phyloP scores from a whole-genome alignment of 192 early-diverging fungal genomes.

The Coemansia sp. region DNA sequence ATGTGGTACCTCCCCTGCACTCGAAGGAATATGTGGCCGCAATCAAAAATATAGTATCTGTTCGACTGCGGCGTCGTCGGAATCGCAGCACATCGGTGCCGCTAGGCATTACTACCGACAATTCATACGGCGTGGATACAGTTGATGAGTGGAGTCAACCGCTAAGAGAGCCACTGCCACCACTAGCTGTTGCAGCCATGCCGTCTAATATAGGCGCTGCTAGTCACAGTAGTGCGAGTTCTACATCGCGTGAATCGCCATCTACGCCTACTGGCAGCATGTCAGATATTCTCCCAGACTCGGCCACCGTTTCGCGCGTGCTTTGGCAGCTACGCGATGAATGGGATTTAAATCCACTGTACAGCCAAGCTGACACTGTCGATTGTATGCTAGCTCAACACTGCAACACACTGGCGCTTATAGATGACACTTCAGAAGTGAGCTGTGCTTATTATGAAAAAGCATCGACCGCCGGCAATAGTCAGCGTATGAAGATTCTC shows the following conservation, averaged over 20 bases:
- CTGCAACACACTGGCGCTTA: not conserved
- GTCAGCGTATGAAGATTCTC: slow-evolving; percentile 65
- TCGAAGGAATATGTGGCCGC: slow-evolving; percentile 29
- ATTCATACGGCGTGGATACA: not conserved
- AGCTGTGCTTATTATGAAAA: slow-evolving; percentile 32
- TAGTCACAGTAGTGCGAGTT: slow-evolving; percentile 20
- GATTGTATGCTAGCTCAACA: not conserved
- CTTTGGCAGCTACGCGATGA: slow-evolving; percentile 53
- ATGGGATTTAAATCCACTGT: slow-evolving; percentile 49
- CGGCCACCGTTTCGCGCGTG: slow-evolving; percentile 27
- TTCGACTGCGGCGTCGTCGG: slow-evolving; percentile 23
- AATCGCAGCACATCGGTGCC: not conserved
- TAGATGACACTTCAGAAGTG: not conserved
- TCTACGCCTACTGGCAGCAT: slow-evolving; percentile 22
- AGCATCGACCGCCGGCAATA: slow-evolving; percentile 22
- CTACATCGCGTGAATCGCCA: slow-evolving; percentile 26
- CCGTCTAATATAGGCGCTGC: not conserved
- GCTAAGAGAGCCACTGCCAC: not conserved
- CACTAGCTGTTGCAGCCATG: not conserved
- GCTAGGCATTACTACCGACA: slow-evolving; percentile 10
- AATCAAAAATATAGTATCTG: slow-evolving; percentile 16
- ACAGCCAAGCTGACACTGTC: slow-evolving; percentile 23
- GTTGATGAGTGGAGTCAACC: not conserved
- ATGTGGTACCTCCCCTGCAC: slow-evolving; percentile 5
- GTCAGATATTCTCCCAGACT: slow-evolving; percentile 24